A percentile compares a stretch with the other conserved stretches of the same genome.
Evolutionary conservation across 345 rosid genomes (phyloP).

Genomic region (Eucalyptus viminalis): DNA sequence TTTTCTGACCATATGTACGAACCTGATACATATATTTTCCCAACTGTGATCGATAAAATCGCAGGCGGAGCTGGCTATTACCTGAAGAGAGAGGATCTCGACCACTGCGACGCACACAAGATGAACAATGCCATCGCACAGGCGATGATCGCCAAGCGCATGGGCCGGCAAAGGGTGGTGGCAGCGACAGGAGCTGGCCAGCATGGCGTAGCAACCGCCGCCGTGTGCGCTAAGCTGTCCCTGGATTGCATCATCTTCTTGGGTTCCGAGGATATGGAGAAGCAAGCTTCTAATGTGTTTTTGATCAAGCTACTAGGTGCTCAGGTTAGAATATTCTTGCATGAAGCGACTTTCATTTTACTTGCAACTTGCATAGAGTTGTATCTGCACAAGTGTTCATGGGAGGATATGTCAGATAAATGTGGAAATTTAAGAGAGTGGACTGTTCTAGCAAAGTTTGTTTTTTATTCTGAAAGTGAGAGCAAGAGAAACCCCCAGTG

Average conservation of each 20-base stretch:
- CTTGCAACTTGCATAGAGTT: not conserved
- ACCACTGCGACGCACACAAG: slow-evolving; percentile 71
- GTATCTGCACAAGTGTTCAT: too few species aligned
- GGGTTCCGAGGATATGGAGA: slow-evolving; percentile 52
- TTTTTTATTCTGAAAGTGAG: not conserved
- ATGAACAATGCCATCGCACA: slow-evolving; percentile 82
- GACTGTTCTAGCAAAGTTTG: not conserved
- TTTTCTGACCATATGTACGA: not conserved
- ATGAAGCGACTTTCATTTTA: not conserved
- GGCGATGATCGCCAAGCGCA: slow-evolving; percentile 70
- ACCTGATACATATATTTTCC: not conserved
- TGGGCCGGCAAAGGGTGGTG: slow-evolving; percentile 43
- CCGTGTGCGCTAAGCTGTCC: slow-evolving; percentile 69
- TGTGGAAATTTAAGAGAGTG: too few species aligned
- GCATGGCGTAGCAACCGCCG: slow-evolving; percentile 81
- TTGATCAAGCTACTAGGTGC: slow-evolving; percentile 60
- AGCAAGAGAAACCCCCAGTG: not conserved
- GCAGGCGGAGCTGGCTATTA: slow-evolving; percentile 53
- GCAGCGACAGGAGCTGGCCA: slow-evolving; percentile 86
- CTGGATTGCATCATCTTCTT: slow-evolving; percentile 56
- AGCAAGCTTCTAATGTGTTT: slow-evolving; percentile 46
- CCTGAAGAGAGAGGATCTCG: slow-evolving; percentile 79
- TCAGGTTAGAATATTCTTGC: slow-evolving; percentile 7
- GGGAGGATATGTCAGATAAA: too few species aligned
- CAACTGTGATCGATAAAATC: too few species aligned